Evolutionary conservation across 2,329 filamentous ascomycete species (phyloP).

Genomic region (Claviceps paspali): DNA sequence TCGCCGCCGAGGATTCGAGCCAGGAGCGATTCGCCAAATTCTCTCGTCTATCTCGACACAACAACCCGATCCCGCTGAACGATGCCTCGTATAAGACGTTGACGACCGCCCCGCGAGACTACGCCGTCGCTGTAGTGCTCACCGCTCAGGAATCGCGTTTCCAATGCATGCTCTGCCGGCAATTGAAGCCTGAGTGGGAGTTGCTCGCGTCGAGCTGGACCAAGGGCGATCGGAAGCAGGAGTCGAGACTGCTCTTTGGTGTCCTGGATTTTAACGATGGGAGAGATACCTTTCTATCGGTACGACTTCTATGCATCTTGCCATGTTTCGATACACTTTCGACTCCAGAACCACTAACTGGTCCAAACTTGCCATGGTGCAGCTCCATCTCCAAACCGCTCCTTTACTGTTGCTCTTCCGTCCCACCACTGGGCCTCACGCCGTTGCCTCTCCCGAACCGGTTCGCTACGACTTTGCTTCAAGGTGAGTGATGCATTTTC

Average conservation of each 20-base stretch:
- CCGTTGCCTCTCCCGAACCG: slow-evolving; percentile 52
- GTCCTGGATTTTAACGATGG: slow-evolving; percentile 83
- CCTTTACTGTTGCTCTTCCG: slow-evolving; percentile 80
- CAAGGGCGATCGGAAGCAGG: slow-evolving; percentile 62
- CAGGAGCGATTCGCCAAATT: slow-evolving; percentile 55
- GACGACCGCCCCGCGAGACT: slow-evolving; percentile 66
- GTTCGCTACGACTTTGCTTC: slow-evolving; percentile 70
- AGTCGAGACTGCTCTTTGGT: slow-evolving; percentile 61
- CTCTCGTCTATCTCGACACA: slow-evolving; percentile 49
- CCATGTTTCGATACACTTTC: no score
- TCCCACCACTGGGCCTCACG: slow-evolving; percentile 68
- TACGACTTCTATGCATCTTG: slow-evolving; percentile 26
- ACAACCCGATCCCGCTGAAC: slow-evolving; percentile 59
- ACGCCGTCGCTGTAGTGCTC: slow-evolving; percentile 65
- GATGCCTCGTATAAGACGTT: slow-evolving; percentile 62
- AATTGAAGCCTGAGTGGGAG: slow-evolving; percentile 92
- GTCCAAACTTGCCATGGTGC: no score
- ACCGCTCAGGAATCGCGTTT: slow-evolving; percentile 76
- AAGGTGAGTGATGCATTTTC: slow-evolving; percentile 41
- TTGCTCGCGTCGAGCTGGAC: slow-evolving; percentile 74
- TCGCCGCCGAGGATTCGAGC: slow-evolving; percentile 49
- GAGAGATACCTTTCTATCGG: slow-evolving; percentile 71
- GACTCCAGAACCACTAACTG: no score
- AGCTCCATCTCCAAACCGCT: slow-evolving; percentile 90
- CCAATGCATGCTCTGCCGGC: slow-evolving; percentile 71